phyloP scores from a whole-genome alignment of 2,329 filamentous ascomycete genomes.

The Paracorniculantispora psalliotae region DNA sequence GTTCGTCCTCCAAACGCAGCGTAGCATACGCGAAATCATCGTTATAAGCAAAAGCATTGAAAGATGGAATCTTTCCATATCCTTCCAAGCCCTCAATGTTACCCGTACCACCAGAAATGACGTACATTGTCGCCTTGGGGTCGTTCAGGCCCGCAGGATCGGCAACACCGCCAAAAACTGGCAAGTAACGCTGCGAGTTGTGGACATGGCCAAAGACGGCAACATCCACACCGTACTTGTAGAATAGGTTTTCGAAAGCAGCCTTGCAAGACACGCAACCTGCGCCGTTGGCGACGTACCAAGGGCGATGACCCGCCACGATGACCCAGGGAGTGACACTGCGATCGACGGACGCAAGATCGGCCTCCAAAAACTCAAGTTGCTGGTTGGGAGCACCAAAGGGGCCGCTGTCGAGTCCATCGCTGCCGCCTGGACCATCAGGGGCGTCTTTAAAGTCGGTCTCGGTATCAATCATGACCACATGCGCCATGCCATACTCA shows the following conservation, averaged over 20 bases:
- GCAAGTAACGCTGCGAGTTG: slow-evolving; percentile 50
- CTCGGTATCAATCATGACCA: slow-evolving; percentile 31
- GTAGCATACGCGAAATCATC: slow-evolving; percentile 49
- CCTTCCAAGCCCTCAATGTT: slow-evolving; percentile 41
- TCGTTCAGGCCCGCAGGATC: slow-evolving; percentile 35
- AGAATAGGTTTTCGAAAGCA: slow-evolving; percentile 49
- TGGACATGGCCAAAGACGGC: slow-evolving; percentile 56
- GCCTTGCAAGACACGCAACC: slow-evolving; percentile 42
- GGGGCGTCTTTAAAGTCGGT: slow-evolving; percentile 26
- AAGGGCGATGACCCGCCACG: slow-evolving; percentile 36
- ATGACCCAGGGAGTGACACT: slow-evolving; percentile 43
- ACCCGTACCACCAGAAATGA: slow-evolving; percentile 50
- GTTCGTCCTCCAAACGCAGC: slow-evolving; percentile 40
- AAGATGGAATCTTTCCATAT: not conserved
- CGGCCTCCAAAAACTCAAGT: slow-evolving; percentile 49
- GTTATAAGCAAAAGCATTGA: slow-evolving; percentile 40
- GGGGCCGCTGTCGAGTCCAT: slow-evolving; percentile 38
- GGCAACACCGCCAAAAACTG: slow-evolving; percentile 28
- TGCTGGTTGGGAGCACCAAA: slow-evolving; percentile 47
- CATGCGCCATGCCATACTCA: slow-evolving; percentile 25
- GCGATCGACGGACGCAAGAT: slow-evolving; percentile 52
- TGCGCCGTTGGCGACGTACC: slow-evolving; percentile 38
- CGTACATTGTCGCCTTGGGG: slow-evolving; percentile 24
- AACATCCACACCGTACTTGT: slow-evolving; percentile 53
- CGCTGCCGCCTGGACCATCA: slow-evolving; percentile 19